These are phyloP conservation scores for Ceratocystiopsis brevicomis DNA, from an alignment of 2,329 filamentous ascomycete genomes.

Conservation along the genomic window DNA sequence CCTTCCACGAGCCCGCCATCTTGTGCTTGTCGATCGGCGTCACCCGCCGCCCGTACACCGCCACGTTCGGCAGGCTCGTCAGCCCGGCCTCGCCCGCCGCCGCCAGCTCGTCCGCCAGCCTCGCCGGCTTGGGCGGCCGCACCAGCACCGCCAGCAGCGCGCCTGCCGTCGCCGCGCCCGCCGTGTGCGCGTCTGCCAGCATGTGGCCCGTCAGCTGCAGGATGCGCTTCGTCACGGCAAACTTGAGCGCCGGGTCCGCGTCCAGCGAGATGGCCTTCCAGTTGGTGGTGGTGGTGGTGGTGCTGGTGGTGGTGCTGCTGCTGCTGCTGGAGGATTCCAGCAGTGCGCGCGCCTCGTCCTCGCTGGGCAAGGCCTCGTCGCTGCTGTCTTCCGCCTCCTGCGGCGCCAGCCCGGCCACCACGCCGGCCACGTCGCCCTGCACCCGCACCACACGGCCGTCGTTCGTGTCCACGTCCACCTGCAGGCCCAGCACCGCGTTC, in stretches of 20 bases:
- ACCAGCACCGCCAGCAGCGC: constrained; percentile 34
- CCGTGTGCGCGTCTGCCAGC: constrained; percentile 52
- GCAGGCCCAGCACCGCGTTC: constrained; percentile 16
- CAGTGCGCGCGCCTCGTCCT: constrained; percentile 23
- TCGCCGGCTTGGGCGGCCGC: constrained; percentile 35
- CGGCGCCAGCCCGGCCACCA: constrained; percentile 10
- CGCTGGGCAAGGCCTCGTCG: constrained; percentile 9
- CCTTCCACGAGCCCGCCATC: constrained; percentile 22
- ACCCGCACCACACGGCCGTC: constrained; percentile 19
- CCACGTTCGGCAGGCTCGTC: constrained; percentile 46
- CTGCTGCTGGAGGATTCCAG: constrained; percentile 10
- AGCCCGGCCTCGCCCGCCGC: constrained; percentile 22
- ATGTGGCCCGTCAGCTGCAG: constrained; percentile 63
- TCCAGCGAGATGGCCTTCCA: constrained; percentile 41
- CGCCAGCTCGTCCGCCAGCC: constrained; percentile 43
- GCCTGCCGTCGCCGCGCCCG: constrained; percentile 32
- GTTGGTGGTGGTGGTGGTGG: constrained; percentile 30
- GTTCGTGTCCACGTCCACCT: constrained; percentile 20
- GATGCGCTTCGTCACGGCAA: constrained; percentile 60
- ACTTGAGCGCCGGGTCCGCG: constrained; percentile 40
- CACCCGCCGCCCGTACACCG: constrained; percentile 42
- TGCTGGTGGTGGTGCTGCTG: constrained; percentile 32
- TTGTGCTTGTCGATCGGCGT: constrained; percentile 56
- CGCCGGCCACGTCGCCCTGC: constrained; percentile 15
- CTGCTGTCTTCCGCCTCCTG: constrained; percentile 4